Evolutionary conservation across 1,284 basidiomycete genomes (phyloP), one percentile per base, ranked within the genome.

Genomic region (Microbotryum scabiosae): DNA sequence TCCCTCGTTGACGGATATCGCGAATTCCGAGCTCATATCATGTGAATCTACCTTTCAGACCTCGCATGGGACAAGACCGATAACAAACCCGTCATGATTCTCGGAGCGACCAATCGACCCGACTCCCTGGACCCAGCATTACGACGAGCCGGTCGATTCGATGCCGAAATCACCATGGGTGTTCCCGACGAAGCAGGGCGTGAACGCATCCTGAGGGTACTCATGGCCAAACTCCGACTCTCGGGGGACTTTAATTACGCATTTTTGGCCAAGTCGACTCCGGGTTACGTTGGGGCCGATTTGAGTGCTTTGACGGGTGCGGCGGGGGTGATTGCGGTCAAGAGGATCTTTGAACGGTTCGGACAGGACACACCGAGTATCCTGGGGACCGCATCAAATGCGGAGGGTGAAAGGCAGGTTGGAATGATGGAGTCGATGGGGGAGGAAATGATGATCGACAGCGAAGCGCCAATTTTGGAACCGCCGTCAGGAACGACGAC

Each of bases 221-320:
- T 90, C 21, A 88, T 83, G 36, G 78, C 83, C 8, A 89, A 86
- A 71, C 79, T 92, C 21, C 81, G 86, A 36, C 77, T 92, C 18
- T 82, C 85, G 44, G 87, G 88, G 16, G 83, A 88, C 66, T 92
- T 96, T 67, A 83, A 94, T 75, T 91, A 89, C 72, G 73, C 78
- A 16, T 80, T 82, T 1, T 79, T 98, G 18, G 94, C 94, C 18
- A 93, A 91, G 75, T 83, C 87, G 1, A 98, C 94, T 0, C 96
- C 96, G 2, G 94, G 94, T 0, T 98, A 96, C 72, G 94, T 97
- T 10, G 93, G 94, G 44, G 94, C 94, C 0, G 94, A 98, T 78
- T 76, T 98, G 30, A 84, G 88, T 0, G 88, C 92, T 0, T 77
- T 97, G 10, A 91, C 92, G 0, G 88, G 90, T 7, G 91, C 92